Conservation (phyloP, 2,329 filamentous ascomycete genomes). For the Fonsecaea nubica region DNA sequence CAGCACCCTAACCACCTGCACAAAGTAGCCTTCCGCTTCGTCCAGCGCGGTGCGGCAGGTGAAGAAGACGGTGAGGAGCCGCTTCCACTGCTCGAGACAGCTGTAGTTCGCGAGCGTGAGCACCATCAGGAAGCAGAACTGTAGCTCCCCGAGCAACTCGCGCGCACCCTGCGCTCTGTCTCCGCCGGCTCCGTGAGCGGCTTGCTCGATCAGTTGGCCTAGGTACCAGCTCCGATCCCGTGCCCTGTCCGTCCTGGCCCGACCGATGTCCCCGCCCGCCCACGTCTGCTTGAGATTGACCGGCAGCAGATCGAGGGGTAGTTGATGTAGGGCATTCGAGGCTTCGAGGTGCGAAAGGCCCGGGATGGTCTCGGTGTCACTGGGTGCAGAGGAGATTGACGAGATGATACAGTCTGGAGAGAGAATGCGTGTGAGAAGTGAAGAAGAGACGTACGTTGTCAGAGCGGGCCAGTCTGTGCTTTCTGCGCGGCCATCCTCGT, state of each 20-base stretch:
- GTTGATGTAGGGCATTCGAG: conserved; percentile 35
- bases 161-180: conserved; percentile 43
- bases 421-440: conserved; percentile 34
- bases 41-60: conserved; percentile 62
- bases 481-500: conserved; percentile 41
- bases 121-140: conserved; percentile 68
- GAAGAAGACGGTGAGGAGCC: conserved; percentile 62
- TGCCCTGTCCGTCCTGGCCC: conserved; percentile 67
- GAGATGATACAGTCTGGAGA: conserved; percentile 58
- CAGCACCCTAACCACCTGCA: conserved; percentile 58
- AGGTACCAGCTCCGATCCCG: conserved; percentile 69
- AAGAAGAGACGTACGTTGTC: conserved; percentile 58
- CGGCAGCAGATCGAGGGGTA: conserved; percentile 60
- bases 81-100: conserved; percentile 70
- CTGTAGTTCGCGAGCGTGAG: conserved; percentile 70
- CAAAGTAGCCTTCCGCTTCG: conserved; percentile 58
- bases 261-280: conserved; percentile 65
- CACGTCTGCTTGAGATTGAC: conserved; percentile 68
- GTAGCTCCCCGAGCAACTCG: conserved; percentile 63
- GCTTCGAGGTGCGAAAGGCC: conserved; percentile 51
- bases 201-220: conserved; percentile 56
- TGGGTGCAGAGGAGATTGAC: conserved; percentile 62
- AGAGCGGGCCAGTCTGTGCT: conserved; percentile 56
- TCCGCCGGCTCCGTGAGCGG: conserved; percentile 40
- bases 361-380: conserved; percentile 66